Evolutionary conservation across 1,284 basidiomycete genomes (phyloP), one percentile per base, ranked within the genome.

Genomic region (Rhodofomes roseus): DNA sequence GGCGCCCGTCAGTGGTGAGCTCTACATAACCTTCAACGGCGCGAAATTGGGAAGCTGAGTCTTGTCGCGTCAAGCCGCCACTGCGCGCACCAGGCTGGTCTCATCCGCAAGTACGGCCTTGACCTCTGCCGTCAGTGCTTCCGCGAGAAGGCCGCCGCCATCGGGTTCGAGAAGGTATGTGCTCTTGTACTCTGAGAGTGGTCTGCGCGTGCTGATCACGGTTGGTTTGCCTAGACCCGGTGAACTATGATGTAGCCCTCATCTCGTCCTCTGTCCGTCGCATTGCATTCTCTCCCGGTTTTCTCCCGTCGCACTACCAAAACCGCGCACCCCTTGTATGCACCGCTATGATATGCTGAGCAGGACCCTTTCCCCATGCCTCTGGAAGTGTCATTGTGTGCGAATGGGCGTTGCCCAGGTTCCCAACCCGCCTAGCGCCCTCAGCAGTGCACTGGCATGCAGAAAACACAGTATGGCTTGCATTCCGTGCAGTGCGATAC

Each of bases 121-220:
- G 93, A 96, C 81, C 90, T 96, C 71, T 97, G 95, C 84, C 92
- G 95, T 78, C 95, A 97, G 80, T 97, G 95, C 81, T 97, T 97
- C 91, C 92, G 95, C 71, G 95, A 97, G 83, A 95, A 95, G 81
- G 85, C 93, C 64, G 84, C 87, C 70, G 90, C 90, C 66, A 96
- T 97, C 73, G 95, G 95, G 65, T 97, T 97, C 84, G 80, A 84
- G 76, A 97, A 97, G 92, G 94, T 95, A 69, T 68, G 83, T 65
- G 40, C 22, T 29, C 12, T 18, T n/a, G 27, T n/a, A 23, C 6
- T 7, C 18, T 34, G 7, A 7, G 1, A 34, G 22, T 7, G 16
- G 18, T 36, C 50, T 41, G 41, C 29, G 4, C 22, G 14, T 14
- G 16, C 48, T 44, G 39, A n/a, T 12, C 50, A n/a, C 16, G 37